Percentiles rank a stretch among this genome's conserved stretches.
Evolutionary conservation across 495 filamentous ascomycete genomes (phyloP).

Genomic region (Neurospora sp.): DNA sequence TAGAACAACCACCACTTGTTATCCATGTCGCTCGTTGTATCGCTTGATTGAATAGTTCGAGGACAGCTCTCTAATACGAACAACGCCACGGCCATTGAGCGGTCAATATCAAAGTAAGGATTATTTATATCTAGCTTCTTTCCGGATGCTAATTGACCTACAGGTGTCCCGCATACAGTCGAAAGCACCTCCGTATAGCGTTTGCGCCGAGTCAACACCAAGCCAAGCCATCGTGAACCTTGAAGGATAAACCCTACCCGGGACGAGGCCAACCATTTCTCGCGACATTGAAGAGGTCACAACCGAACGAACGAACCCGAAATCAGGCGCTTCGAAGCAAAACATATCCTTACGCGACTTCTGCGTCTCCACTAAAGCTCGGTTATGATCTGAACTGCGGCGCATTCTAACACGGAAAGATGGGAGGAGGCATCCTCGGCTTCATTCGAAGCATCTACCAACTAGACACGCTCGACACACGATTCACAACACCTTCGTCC

Average conservation of each 20-base stretch:
- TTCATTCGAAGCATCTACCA: conserved; percentile 56
- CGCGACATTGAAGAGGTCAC: neutral
- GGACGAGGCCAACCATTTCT: neutral
- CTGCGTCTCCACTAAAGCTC: neutral
- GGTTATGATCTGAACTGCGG: neutral
- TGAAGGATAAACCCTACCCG: neutral
- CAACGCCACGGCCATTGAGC: neutral
- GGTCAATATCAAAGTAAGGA: neutral
- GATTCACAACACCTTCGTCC: conserved; percentile 65
- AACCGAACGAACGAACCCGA: neutral
- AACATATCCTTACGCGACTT: neutral
- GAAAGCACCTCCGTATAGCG: neutral
- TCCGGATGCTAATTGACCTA: neutral
- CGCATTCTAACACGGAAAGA: neutral
- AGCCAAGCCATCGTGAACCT: neutral
- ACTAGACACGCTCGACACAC: conserved; percentile 86
- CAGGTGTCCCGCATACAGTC: neutral
- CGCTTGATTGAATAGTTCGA: neutral
- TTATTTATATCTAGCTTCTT: neutral
- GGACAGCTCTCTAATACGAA: neutral
- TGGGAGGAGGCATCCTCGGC: conserved; percentile 24
- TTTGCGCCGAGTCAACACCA: neutral
- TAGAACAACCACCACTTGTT: neutral
- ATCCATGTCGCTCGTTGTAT: neutral
- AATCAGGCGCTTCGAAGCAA: neutral